Percentiles rank a stretch among this genome's conserved stretches.
Evolutionary conservation across 1,139 yeast genomes (phyloP).

Genomic region (Wickerhamomyces sp.): DNA sequence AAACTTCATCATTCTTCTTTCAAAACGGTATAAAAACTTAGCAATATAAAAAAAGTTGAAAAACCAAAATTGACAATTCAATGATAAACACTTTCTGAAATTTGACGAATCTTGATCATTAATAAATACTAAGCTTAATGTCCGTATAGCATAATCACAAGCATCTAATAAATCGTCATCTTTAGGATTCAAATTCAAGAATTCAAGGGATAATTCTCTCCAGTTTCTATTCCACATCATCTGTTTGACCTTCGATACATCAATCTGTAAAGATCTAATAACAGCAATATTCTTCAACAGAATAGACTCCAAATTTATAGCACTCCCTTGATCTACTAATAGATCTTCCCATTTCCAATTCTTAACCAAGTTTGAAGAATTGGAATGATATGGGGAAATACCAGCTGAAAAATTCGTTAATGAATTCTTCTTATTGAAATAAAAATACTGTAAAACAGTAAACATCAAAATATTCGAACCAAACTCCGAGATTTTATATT

Average conservation of each 20-base stretch:
- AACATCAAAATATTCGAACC: slow-evolving; percentile 36
- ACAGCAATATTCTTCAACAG: slow-evolving; percentile 21
- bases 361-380: slow-evolving; percentile 23
- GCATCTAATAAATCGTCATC: slow-evolving; percentile 24
- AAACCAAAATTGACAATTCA: slow-evolving; percentile 30
- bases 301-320: slow-evolving; percentile 18
- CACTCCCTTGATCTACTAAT: slow-evolving; percentile 19
- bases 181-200: slow-evolving; percentile 14
- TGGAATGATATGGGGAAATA: slow-evolving; percentile 22
- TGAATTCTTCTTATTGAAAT: slow-evolving; percentile 13
- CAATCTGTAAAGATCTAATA: slow-evolving; percentile 22
- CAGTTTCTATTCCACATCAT: slow-evolving; percentile 21
- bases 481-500: slow-evolving; percentile 29
- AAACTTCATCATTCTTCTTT: slow-evolving; percentile 16
- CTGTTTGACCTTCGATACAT: slow-evolving; percentile 19
- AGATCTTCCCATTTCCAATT: slow-evolving; percentile 27
- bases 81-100: slow-evolving; percentile 21
- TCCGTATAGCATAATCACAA: slow-evolving; percentile 23
- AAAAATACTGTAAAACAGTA: slow-evolving; percentile 32
- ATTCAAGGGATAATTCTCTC: slow-evolving; percentile 16
- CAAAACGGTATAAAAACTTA: slow-evolving; percentile 32
- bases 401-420: slow-evolving; percentile 20
- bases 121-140: slow-evolving; percentile 19
- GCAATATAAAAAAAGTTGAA: slow-evolving; percentile 32
- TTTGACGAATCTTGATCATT: slow-evolving; percentile 22